Evolutionary conservation across 495 filamentous ascomycete species (phyloP).

Genomic region (Tuber melanosporum): DNA sequence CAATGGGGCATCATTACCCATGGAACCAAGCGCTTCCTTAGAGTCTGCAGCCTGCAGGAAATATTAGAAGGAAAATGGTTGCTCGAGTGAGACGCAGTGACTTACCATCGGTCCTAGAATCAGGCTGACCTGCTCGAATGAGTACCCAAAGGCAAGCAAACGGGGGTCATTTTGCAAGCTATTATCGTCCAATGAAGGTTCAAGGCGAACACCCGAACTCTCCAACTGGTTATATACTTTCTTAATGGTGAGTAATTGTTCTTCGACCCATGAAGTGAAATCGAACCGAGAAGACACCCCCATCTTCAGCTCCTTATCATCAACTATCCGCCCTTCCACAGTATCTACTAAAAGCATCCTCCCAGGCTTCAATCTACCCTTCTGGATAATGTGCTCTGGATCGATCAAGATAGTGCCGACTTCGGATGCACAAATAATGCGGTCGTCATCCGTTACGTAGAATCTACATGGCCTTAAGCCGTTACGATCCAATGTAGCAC

Average conservation of each 20-base stretch:
- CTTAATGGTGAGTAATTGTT: slow-evolving; percentile 63
- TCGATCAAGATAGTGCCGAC: slow-evolving; percentile 92
- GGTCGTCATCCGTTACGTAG: slow-evolving; percentile 96
- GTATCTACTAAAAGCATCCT: slow-evolving; percentile 98
- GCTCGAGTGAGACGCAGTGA: slow-evolving; percentile 10
- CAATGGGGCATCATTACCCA: slow-evolving; percentile 97
- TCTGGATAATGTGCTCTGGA: slow-evolving; percentile 83
- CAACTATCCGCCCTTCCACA: slow-evolving; percentile 88
- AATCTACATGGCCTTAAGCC: slow-evolving; percentile 94
- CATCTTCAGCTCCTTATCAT: slow-evolving; percentile 88
- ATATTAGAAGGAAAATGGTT: slow-evolving; percentile 4
- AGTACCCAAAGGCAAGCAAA: slow-evolving; percentile 87
- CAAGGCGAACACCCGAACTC: slow-evolving; percentile 51
- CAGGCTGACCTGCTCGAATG: slow-evolving; percentile 92
- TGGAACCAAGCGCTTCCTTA: slow-evolving; percentile 98
- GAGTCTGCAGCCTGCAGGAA: slow-evolving; percentile 68
- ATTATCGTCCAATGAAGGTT: slow-evolving; percentile 59
- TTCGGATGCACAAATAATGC: slow-evolving; percentile 97
- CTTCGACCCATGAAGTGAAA: slow-evolving; percentile 83
- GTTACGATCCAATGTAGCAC: slow-evolving; percentile 97
- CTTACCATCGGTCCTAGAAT: slow-evolving; percentile 79
- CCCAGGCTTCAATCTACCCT: slow-evolving; percentile 90
- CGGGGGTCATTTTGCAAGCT: slow-evolving; percentile 78
- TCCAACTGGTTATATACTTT: slow-evolving; percentile 32
- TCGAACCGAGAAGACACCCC: slow-evolving; percentile 78